Conservation (phyloP, 169 alveolate species). For the Babesia ovis region DNA sequence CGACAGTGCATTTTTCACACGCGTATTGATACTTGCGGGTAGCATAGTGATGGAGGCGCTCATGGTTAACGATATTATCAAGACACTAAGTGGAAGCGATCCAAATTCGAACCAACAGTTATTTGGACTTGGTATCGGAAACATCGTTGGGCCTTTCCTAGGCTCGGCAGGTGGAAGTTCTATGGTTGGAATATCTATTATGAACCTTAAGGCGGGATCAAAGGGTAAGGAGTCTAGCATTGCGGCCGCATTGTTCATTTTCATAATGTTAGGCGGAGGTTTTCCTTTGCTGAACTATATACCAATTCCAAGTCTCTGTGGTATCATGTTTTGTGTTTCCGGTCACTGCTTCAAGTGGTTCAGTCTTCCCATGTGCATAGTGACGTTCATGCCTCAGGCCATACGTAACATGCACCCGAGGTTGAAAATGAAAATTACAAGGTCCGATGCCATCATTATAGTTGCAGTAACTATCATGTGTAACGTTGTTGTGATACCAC, state of each 20-base stretch:
- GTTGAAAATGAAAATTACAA: slow-evolving; percentile 75
- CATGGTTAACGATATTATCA: slow-evolving; percentile 78
- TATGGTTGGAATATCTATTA: slow-evolving; percentile 79
- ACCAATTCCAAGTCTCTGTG: slow-evolving; percentile 81
- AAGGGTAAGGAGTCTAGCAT: slow-evolving; percentile 80
- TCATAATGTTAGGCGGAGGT: slow-evolving; percentile 74
- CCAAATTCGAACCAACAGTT: slow-evolving; percentile 76
- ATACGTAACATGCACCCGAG: slow-evolving; percentile 76
- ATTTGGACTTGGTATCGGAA: slow-evolving; percentile 78
- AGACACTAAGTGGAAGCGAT: slow-evolving; percentile 73
- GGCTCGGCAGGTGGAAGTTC: slow-evolving; percentile 83
- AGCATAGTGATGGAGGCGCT: slow-evolving; percentile 73
- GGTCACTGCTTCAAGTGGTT: slow-evolving; percentile 84
- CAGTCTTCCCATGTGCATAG: slow-evolving; percentile 78
- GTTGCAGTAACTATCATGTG: slow-evolving; percentile 77
- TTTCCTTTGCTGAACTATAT: slow-evolving; percentile 75
- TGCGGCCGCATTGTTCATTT: slow-evolving; percentile 70
- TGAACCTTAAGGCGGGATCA: slow-evolving; percentile 79
- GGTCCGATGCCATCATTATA: slow-evolving; percentile 82
- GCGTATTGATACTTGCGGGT: slow-evolving; percentile 62
- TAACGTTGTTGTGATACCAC: slow-evolving; percentile 71
- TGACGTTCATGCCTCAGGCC: slow-evolving; percentile 75
- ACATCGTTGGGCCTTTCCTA: slow-evolving; percentile 69
- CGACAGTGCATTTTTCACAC: slow-evolving; percentile 62
- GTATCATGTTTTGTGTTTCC: slow-evolving; percentile 80